These are phyloP conservation scores for Plantago ovata DNA, from an alignment of 257 asterid species.

Conservation along the genomic window DNA sequence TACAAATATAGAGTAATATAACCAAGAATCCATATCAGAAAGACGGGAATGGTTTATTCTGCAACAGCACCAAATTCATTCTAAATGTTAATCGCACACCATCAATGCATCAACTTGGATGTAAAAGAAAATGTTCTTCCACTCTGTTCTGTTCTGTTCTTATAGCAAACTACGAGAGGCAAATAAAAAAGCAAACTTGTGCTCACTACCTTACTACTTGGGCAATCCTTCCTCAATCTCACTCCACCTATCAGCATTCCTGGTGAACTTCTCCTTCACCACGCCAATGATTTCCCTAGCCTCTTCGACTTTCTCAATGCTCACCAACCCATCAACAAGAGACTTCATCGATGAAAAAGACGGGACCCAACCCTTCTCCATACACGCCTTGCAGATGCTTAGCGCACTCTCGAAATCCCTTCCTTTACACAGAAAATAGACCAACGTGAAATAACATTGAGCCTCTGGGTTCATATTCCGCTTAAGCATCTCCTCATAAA, in stretches of 20 bases:
- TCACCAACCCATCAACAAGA: constrained; percentile 72
- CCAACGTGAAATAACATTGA: constrained; percentile 58
- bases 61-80: not conserved
- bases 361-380: constrained; percentile 67
- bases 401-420: constrained; percentile 61
- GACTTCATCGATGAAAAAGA: constrained; percentile 56
- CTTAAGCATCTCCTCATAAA: constrained; percentile 50
- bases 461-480: constrained; percentile 42
- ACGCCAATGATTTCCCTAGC: constrained; percentile 51
- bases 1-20: too few species aligned
- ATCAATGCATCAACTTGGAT: constrained; percentile 2
- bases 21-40: too few species aligned
- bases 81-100: constrained; percentile 1
- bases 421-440: constrained; percentile 52
- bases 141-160: constrained; percentile 10
- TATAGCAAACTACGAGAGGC: constrained; percentile 14
- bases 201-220: constrained; percentile 29
- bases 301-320: constrained; percentile 52
- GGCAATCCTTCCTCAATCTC: constrained; percentile 64
- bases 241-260: constrained; percentile 51
- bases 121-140: too few species aligned
- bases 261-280: constrained; percentile 54
- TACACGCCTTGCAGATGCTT: constrained; percentile 39
- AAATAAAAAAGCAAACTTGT: not conserved
- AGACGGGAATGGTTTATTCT: not conserved